Percentiles rank a stretch among this genome's conserved stretches.
Evolutionary conservation across 2,329 filamentous ascomycete genomes (phyloP).

Genomic region (Xylaria multiplex): DNA sequence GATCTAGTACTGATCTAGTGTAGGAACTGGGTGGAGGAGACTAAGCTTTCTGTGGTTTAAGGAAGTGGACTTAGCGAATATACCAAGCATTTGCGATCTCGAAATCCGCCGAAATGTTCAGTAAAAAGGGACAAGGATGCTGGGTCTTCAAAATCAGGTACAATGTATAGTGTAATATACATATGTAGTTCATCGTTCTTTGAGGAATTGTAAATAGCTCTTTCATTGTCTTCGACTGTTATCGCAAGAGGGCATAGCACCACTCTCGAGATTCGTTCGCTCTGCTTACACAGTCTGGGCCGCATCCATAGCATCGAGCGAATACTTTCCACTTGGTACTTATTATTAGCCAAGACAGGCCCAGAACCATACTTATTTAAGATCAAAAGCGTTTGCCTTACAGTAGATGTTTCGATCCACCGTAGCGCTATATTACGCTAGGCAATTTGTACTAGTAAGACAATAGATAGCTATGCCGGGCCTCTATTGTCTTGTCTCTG

Average conservation of each 20-base stretch:
- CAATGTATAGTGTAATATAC: not conserved
- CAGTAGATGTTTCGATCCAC: not conserved
- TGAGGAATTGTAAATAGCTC: not conserved
- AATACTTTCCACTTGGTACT: not conserved
- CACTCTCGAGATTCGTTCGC: not conserved
- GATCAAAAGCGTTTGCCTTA: conserved; percentile 2
- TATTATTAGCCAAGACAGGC: conserved; percentile 6
- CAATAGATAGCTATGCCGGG: conserved; percentile 9
- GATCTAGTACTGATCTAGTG: not conserved
- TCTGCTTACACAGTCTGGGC: not conserved
- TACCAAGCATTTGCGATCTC: conserved; percentile 32
- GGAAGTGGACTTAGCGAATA: conserved; percentile 15
- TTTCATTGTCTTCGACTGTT: not conserved
- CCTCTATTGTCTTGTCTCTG: conserved; percentile 19
- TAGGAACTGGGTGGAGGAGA: conserved; percentile 9
- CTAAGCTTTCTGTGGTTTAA: conserved; percentile 14
- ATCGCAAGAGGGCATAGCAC: not conserved
- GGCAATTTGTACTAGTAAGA: not conserved
- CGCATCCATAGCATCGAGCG: not conserved
- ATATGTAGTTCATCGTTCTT: not conserved
- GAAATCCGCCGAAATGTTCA: not conserved
- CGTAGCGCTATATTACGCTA: not conserved
- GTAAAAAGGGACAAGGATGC: not conserved
- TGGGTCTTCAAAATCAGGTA: not conserved
- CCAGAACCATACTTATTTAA: conserved; percentile 1